Conservation (phyloP, 2,329 filamentous ascomycete species). For the Alternaria sp. region DNA sequence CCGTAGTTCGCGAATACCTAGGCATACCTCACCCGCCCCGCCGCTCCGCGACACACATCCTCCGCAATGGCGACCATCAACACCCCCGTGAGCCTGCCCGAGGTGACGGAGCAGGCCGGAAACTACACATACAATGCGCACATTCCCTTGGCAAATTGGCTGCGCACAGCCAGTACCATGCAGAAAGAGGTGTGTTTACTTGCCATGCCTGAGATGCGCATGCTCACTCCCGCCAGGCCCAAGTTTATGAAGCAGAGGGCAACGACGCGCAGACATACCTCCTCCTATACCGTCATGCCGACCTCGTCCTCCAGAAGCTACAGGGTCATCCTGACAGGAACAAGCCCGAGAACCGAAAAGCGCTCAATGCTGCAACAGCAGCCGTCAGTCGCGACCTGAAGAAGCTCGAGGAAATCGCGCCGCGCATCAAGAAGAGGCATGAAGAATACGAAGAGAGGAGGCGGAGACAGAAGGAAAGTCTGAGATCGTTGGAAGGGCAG, state of each 20-base stretch:
- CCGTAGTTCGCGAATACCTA: background rate
- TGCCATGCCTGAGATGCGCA: background rate
- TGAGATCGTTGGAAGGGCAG: conserved; percentile 35
- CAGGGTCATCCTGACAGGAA: conserved; percentile 77
- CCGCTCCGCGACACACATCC: conserved; percentile 7
- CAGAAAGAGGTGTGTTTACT: conserved; percentile 65
- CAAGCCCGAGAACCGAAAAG: conserved; percentile 64
- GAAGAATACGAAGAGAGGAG: conserved; percentile 53
- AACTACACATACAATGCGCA: conserved; percentile 81
- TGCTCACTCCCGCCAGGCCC: conserved; percentile 53
- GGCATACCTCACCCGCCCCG: conserved; percentile 2
- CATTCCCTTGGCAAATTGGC: conserved; percentile 81
- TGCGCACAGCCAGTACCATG: conserved; percentile 79
- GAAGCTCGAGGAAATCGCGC: conserved; percentile 79
- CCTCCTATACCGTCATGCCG: conserved; percentile 86
- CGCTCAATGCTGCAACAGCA: conserved; percentile 63
- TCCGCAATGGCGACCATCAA: conserved; percentile 38
- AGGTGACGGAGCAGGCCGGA: conserved; percentile 77
- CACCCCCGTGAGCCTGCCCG: conserved; percentile 73
- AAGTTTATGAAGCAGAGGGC: conserved; percentile 83
- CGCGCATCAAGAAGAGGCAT: conserved; percentile 74
- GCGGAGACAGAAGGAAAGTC: conserved; percentile 31
- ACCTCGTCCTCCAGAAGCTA: conserved; percentile 79
- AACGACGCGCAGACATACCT: conserved; percentile 90
- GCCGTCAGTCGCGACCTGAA: conserved; percentile 69